phyloP scores from a whole-genome alignment of 192 early-diverging fungal genomes.

The Rhizoclosmatium sp. region DNA sequence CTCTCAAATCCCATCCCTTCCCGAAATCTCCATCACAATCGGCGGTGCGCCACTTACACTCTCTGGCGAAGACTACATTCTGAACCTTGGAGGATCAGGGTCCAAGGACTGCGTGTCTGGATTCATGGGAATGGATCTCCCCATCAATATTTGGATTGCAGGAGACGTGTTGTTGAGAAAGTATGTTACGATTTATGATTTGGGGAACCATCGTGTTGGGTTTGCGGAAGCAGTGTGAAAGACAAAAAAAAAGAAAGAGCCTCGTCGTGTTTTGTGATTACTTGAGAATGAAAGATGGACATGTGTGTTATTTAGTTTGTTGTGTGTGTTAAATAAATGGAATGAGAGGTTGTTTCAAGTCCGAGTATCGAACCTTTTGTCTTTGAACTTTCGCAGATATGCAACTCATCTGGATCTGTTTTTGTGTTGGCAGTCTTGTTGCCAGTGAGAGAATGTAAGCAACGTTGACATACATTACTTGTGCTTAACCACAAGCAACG shows the following conservation, averaged over 20 bases:
- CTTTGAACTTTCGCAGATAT: too few relatives aligned
- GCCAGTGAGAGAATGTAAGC: too few relatives aligned
- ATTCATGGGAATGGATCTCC: constrained; percentile 72
- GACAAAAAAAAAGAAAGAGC: neutral
- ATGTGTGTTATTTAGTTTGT: too few relatives aligned
- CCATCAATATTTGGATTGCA: constrained; percentile 60
- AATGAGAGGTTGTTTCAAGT: too few relatives aligned
- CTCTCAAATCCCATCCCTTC: constrained; percentile 67
- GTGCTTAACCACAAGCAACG: too few relatives aligned
- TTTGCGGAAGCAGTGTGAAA: constrained; percentile 58
- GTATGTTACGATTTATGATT: constrained; percentile 61
- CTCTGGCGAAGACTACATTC: constrained; percentile 68
- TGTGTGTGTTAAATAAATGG: too few relatives aligned
- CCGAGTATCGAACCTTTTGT: too few relatives aligned
- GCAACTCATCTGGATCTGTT: too few relatives aligned
- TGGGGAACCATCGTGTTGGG: constrained; percentile 75
- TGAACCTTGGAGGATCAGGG: constrained; percentile 47
- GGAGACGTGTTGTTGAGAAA: constrained; percentile 67
- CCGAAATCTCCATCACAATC: constrained; percentile 81
- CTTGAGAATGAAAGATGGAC: too few relatives aligned
- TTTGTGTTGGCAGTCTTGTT: too few relatives aligned
- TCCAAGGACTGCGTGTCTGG: constrained; percentile 60
- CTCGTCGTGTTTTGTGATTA: too few relatives aligned
- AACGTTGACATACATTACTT: too few relatives aligned
- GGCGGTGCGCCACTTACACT: constrained; percentile 75